phyloP scores from a whole-genome alignment of 495 filamentous ascomycete species.

The Staphylotrichum longicolle region DNA sequence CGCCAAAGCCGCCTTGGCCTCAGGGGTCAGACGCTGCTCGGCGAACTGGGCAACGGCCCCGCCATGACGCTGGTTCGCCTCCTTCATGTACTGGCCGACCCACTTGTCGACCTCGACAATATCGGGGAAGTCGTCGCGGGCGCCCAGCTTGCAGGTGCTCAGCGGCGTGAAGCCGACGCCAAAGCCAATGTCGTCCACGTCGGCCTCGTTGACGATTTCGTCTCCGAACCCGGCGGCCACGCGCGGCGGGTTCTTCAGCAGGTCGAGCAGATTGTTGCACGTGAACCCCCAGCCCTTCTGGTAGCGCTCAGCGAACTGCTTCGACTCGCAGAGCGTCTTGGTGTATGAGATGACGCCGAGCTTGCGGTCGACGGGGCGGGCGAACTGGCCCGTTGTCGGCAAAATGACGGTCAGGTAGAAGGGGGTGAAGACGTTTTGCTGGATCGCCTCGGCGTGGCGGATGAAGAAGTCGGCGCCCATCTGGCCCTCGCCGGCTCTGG shows the following conservation, averaged over 20 bases:
- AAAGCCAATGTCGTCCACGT: constrained; percentile 92
- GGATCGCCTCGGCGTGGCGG: constrained; percentile 72
- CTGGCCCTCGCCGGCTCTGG: constrained; percentile 65
- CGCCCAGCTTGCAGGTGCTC: constrained; percentile 72
- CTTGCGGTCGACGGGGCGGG: constrained; percentile 85
- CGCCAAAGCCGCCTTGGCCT: constrained; percentile 42
- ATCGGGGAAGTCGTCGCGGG: constrained; percentile 76
- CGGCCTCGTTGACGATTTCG: constrained; percentile 74
- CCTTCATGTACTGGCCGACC: constrained; percentile 70
- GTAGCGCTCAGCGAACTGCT: constrained; percentile 69
- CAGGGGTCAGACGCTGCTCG: constrained; percentile 38
- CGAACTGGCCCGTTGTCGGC: constrained; percentile 82
- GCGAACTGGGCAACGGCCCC: constrained; percentile 42
- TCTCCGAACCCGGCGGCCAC: constrained; percentile 61
- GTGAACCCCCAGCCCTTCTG: constrained; percentile 89
- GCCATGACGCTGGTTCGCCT: constrained; percentile 44
- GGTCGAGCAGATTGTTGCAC: constrained; percentile 77
- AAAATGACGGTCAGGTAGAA: constrained; percentile 84
- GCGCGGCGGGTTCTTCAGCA: constrained; percentile 81
- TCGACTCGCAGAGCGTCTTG: constrained; percentile 80
- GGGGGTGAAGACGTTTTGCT: constrained; percentile 74
- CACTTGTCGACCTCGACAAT: constrained; percentile 74
- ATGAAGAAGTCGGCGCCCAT: constrained; percentile 89
- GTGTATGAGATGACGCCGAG: constrained; percentile 87
- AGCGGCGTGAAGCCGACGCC: constrained; percentile 90